These are phyloP conservation scores for Berkeleyomyces basicola DNA, from an alignment of 2,329 filamentous ascomycete genomes.

Conservation along the genomic window DNA sequence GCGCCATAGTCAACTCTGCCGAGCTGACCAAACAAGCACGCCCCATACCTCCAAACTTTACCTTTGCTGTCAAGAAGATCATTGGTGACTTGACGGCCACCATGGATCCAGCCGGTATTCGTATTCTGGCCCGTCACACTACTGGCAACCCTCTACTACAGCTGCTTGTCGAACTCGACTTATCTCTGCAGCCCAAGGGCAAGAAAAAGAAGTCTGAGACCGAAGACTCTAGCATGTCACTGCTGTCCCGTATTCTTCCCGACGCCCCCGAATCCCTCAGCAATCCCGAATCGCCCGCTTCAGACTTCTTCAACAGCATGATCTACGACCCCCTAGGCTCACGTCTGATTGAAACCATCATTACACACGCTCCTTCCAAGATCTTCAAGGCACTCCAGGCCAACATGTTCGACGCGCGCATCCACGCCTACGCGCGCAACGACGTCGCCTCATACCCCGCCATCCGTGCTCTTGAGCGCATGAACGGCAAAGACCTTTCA, in stretches of 20 bases:
- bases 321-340: conserved; percentile 86
- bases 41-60: conserved; percentile 64
- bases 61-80: conserved; percentile 61
- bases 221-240: conserved; percentile 26
- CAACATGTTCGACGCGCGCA: conserved; percentile 61
- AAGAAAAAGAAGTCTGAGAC: conserved; percentile 43
- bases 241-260: conserved; percentile 64
- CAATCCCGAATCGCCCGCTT: conserved; percentile 55
- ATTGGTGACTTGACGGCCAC: conserved; percentile 58
- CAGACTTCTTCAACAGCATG: conserved; percentile 66
- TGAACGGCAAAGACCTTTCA: conserved; percentile 73
- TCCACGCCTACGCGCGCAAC: conserved; percentile 70
- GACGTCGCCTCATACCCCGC: conserved; percentile 82
- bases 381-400: conserved; percentile 78
- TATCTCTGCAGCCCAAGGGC: conserved; percentile 51
- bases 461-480: conserved; percentile 62
- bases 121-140: conserved; percentile 72
- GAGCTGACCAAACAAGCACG: conserved; percentile 28
- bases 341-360: conserved; percentile 71
- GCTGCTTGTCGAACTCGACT: conserved; percentile 71
- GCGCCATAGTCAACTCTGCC: conserved; percentile 31
- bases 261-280: conserved; percentile 54
- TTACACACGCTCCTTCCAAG: conserved; percentile 67
- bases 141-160: conserved; percentile 90
- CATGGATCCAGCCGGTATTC: conserved; percentile 64